These are phyloP conservation scores for Claviceps purpurea DNA, from an alignment of 2,329 filamentous ascomycete genomes.

Conservation along the genomic window DNA sequence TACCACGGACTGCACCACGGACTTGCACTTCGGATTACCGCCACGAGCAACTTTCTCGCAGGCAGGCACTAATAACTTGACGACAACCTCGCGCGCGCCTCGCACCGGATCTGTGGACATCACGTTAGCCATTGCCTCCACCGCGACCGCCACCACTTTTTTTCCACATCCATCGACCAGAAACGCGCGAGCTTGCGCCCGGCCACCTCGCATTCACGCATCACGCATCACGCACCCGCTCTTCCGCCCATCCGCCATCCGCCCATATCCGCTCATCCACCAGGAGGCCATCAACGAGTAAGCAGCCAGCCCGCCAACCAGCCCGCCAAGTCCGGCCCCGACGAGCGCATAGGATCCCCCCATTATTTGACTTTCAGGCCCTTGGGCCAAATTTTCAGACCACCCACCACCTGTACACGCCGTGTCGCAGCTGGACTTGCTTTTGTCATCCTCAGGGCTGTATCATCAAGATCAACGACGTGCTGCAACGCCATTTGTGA, in stretches of 20 bases:
- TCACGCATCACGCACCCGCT: background rate
- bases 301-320: background rate
- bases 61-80: background rate
- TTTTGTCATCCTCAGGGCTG: background rate
- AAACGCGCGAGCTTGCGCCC: background rate
- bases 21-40: background rate
- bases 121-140: background rate
- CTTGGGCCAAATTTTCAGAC: background rate
- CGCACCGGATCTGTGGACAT: background rate
- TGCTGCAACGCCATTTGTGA: background rate
- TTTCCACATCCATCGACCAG: background rate
- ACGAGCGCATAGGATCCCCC: slow-evolving; percentile 3
- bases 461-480: background rate
- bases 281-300: background rate
- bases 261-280: background rate
- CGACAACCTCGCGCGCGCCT: background rate
- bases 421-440: background rate
- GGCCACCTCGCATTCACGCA: background rate
- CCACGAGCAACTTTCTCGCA: background rate
- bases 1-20: background rate
- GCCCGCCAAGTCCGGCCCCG: background rate
- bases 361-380: background rate
- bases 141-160: background rate
- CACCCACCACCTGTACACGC: background rate
- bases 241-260: background rate